A percentile compares a stretch with the other conserved stretches of the same genome.
These are phyloP conservation scores for Leishmania turanica DNA, from an alignment of 208 protist genomes.

Conservation along the genomic window DNA sequence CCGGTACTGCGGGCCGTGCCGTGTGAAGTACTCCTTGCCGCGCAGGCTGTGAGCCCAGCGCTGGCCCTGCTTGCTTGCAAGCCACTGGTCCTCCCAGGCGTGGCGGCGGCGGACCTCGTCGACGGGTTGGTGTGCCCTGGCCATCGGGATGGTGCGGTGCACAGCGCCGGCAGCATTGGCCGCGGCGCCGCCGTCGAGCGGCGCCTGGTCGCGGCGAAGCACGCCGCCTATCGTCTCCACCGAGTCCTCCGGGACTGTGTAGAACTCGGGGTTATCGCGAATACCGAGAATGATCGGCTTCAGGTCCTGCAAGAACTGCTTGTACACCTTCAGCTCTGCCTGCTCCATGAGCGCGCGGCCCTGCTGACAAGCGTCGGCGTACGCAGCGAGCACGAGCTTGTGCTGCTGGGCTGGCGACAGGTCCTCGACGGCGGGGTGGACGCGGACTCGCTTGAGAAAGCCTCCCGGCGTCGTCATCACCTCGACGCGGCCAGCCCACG, in stretches of 20 bases:
- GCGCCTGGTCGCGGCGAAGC: slow-evolving; percentile 28
- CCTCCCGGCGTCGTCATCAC: slow-evolving; percentile 87
- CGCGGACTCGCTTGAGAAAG: slow-evolving; percentile 83
- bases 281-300: slow-evolving; percentile 92
- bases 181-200: slow-evolving; percentile 5
- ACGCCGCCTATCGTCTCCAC: slow-evolving; percentile 77
- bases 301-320: slow-evolving; percentile 89
- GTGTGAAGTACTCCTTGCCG: slow-evolving; percentile 85
- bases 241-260: slow-evolving; percentile 77
- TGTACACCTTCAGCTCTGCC: slow-evolving; percentile 90
- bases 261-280: slow-evolving; percentile 93
- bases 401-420: slow-evolving; percentile 55
- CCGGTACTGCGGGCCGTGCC: slow-evolving; percentile 67
- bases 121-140: slow-evolving; percentile 66
- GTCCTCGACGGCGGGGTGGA: slow-evolving; percentile 84
- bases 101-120: slow-evolving; percentile 75
- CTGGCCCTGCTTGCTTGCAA: slow-evolving; percentile 59
- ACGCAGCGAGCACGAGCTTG: slow-evolving; percentile 86
- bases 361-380: slow-evolving; percentile 73
- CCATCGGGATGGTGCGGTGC: slow-evolving; percentile 87
- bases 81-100: slow-evolving; percentile 73
- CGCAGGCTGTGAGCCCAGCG: slow-evolving; percentile 70
- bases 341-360: slow-evolving; percentile 82
- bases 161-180: slow-evolving; percentile 4
- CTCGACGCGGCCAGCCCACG: slow-evolving; percentile 84